Evolutionary conservation across 495 filamentous ascomycete species (phyloP), one percentile per base, ranked within the genome.

Genomic region (Aspergillus biplanus): DNA sequence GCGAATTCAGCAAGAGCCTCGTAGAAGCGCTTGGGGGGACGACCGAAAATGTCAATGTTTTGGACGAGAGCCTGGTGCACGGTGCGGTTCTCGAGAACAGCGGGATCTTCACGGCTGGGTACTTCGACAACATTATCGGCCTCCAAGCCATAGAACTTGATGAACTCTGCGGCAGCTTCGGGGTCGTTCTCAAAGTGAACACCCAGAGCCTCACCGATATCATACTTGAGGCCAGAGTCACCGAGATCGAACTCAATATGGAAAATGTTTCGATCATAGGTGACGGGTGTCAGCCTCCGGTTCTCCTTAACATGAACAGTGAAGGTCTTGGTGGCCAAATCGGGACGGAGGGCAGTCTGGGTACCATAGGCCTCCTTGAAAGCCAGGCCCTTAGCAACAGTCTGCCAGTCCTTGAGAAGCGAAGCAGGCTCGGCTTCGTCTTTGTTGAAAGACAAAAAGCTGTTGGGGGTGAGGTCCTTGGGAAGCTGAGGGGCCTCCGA

Each of bases 221-320:
- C 91, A 75, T 99, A 99, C 27, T 84, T 95, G 61, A 99, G 87
- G 49, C 92, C 93, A 39, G 93, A 95, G 67, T 87, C 78, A 53
- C 92, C 93, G 18, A 98, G 85, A 73, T 97, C 95, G 71, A 99
- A 99, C 76, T 99, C 95, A 66, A 99, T 98, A 80, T 99, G 95
- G 89, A 99, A 99, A 76, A 99, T 97, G 81, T 99, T 98, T 35
- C 95, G 91, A 73, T 97, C 94, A 74, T 99, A 99, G 11, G 89
- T 89, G 50, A 75, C 68, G 18, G 95, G 95, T 0, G 95, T 99
- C 50, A 99, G 85, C 49, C 95, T 85, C 59, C 93, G 89, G 78
- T 97, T 97, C 79, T 97, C 96, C 80, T 96, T 90, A 73, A 99
- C 95, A 62, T 88, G 87, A 53, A 97, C 87, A 37, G 92, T 90